Base-by-base conservation (phyloP, 2,329 filamentous ascomycete genomes). In the Orbilia ellipsospora region DNA sequence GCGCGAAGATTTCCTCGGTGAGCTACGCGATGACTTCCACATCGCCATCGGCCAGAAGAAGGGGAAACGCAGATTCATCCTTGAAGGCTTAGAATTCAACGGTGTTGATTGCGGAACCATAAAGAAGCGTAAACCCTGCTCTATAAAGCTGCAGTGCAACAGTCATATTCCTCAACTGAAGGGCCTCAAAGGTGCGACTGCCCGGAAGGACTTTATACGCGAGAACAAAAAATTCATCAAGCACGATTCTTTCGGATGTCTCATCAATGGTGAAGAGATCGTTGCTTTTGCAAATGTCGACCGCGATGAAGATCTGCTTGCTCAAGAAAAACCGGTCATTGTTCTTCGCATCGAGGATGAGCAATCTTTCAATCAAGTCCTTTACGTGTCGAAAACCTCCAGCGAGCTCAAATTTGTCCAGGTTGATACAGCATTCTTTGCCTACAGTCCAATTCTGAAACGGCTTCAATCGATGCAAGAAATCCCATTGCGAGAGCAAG, bases 1-100 rank as follows among this genome's bases (percentile, higher is more conserved):
- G 0, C 83, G 90, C 2, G 90, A 93, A 78, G 90, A 93, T 77
- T 89, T 92, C 85, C 82, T 93, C 0, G 87, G 84, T 0, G 89
- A 90, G 77, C 82, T 93, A 2, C 85, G 88, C 0, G 87, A 89
- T 12, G 89, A 90, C 57, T 80, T 90, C 0, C 84, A 88, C 36
- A 82, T 85, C 4, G 83, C 86, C 0, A 83, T 81, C 15, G 85
- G 85, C 0, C 82, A 81, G 16, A 88, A 86, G 78, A 84, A 83
- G 75, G 85, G 84, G 13, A 79, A 83, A 18, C 81, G 84, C 44
- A 80, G 73, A 72, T 78, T 82, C 1, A 70, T 83, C 5, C 0
- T 78, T 0, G 76, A 81, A 0, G 75, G 82, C 0, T 79, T 89
- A 2, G 48, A 59, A 0, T 79, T 86, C 0, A 65, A 78, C 0